Conservation (phyloP, 345 rosid genomes). For the Raphanus raphanistrum region DNA sequence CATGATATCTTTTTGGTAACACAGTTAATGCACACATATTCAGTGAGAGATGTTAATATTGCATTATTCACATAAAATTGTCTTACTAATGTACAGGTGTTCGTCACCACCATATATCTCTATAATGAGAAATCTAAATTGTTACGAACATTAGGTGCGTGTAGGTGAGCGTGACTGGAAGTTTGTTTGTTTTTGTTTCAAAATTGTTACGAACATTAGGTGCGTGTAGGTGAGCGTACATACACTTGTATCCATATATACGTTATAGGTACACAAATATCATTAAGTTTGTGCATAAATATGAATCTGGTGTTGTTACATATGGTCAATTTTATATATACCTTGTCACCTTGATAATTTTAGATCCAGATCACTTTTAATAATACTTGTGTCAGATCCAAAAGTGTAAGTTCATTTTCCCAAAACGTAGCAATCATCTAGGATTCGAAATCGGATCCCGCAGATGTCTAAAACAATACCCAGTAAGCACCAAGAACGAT, state of each 20-base stretch:
- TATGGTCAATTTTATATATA: background rate
- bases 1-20: too few relatives aligned
- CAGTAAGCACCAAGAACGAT: background rate
- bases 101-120: too few relatives aligned
- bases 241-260: background rate
- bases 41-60: too few relatives aligned
- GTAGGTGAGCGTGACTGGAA: background rate
- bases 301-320: background rate
- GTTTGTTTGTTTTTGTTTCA: background rate
- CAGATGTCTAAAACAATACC: background rate
- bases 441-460: background rate
- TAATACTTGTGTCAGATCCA: background rate
- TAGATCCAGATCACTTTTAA: background rate
- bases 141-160: too few relatives aligned
- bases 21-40: too few relatives aligned
- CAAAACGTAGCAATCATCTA: background rate
- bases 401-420: background rate
- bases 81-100: too few relatives aligned
- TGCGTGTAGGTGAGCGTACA: background rate
- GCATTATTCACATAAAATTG: too few relatives aligned
- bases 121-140: too few relatives aligned
- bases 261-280: background rate
- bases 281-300: background rate
- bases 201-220: background rate
- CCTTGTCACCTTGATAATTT: too few relatives aligned